Percentiles rank a stretch among this genome's conserved stretches.
Evolutionary conservation across 768 basidiomycete species (phyloP).

Genomic region (Termitomyces titanicus): DNA sequence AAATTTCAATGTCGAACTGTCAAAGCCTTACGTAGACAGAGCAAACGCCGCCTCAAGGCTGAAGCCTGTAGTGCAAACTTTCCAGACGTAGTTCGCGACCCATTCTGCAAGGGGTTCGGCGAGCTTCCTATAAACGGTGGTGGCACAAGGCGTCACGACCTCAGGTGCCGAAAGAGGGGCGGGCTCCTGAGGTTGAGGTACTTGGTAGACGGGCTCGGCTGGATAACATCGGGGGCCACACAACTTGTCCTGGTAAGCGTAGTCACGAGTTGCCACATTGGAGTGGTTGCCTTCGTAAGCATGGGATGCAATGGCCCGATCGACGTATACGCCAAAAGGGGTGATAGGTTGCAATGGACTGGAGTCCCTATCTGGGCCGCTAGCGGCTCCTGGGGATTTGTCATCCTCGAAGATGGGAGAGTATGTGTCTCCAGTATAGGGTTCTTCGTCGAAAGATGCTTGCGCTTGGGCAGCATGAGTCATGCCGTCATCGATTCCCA

Average conservation of each 20-base stretch:
- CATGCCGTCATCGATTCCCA: conserved; percentile 23
- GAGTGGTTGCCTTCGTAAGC: conserved; percentile 4
- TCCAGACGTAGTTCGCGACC: conserved; percentile 80
- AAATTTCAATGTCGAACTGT: neutral
- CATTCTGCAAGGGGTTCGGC: conserved; percentile 77
- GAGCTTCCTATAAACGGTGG: conserved; percentile 62
- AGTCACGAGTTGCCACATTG: conserved; percentile 8
- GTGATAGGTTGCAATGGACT: conserved; percentile 75
- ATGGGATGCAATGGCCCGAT: conserved; percentile 58
- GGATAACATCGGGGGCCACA: conserved; percentile 19
- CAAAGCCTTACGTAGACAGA: conserved; percentile 47
- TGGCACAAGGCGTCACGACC: conserved; percentile 46
- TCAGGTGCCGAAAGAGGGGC: conserved; percentile 39
- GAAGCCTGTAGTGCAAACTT: conserved; percentile 71
- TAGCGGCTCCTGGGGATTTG: conserved; percentile 51
- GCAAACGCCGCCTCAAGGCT: conserved; percentile 53
- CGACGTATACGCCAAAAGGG: conserved; percentile 74
- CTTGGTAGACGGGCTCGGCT: conserved; percentile 19
- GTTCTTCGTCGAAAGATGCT: conserved; percentile 24
- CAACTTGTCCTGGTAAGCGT: conserved; percentile 10
- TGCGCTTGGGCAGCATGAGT: conserved; percentile 20
- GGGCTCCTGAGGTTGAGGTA: conserved; percentile 34
- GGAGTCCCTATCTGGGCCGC: conserved; percentile 50
- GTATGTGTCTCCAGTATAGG: conserved; percentile 45
- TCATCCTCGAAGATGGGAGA: conserved; percentile 60